Evolutionary conservation across 2,329 filamentous ascomycete genomes (phyloP).

Genomic region (Fusarium compactum): DNA sequence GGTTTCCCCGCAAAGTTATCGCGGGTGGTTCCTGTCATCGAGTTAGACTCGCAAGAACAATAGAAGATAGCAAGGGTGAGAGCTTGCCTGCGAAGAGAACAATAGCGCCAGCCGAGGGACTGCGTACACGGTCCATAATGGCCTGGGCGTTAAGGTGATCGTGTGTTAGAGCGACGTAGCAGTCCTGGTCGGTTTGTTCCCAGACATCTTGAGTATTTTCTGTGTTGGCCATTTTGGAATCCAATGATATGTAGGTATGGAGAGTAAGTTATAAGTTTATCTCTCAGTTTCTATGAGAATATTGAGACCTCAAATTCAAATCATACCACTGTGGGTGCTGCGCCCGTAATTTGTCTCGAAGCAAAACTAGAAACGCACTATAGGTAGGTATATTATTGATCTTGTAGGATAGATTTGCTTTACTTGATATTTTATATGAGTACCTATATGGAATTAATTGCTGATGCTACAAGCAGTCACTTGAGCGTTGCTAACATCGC

Average conservation of each 20-base stretch:
- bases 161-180: constrained; percentile 77
- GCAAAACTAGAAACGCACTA: background rate
- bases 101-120: constrained; percentile 79
- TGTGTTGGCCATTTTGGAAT: constrained; percentile 25
- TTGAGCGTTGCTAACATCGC: constrained; percentile 1
- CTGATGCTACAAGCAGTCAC: background rate
- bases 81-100: constrained; percentile 78
- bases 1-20: constrained; percentile 78
- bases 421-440: background rate
- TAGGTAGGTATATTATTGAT: too few species aligned
- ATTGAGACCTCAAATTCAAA: background rate
- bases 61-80: background rate
- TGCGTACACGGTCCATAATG: constrained; percentile 76
- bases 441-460: background rate
- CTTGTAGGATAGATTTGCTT: background rate
- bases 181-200: constrained; percentile 62
- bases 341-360: background rate
- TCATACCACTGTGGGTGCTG: background rate
- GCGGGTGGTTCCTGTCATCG: constrained; percentile 74
- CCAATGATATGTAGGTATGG: background rate
- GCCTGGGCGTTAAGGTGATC: constrained; percentile 67
- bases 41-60: constrained; percentile 9
- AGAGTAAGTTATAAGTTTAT: background rate
- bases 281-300: background rate
- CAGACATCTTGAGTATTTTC: constrained; percentile 44